A percentile compares a stretch with the other conserved stretches of the same genome.
phyloP scores from a whole-genome alignment of 805 yeast species.

The Myxozyma vanderwaltii region DNA sequence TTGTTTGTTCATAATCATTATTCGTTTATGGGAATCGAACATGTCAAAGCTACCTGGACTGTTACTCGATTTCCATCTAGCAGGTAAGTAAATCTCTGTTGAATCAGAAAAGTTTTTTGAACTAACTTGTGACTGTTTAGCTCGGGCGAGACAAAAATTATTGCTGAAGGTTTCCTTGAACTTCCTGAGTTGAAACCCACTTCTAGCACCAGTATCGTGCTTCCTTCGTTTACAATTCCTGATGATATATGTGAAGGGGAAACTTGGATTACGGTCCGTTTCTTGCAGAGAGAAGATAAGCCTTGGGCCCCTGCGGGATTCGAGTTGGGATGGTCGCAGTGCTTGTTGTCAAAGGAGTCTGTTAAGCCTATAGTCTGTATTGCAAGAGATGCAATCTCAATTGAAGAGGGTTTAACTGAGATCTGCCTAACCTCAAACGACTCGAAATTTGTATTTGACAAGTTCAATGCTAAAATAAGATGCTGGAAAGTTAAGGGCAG shows the following conservation, averaged over 20 bases:
- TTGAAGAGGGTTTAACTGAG: background rate
- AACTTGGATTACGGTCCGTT: slow-evolving; percentile 28
- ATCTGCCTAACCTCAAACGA: background rate
- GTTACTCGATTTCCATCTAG: background rate
- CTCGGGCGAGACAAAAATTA: background rate
- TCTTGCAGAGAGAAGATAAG: slow-evolving; percentile 15
- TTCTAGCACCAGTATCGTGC: background rate
- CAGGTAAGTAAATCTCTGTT: no score
- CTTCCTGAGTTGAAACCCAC: background rate
- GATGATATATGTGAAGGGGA: background rate
- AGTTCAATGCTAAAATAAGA: slow-evolving; percentile 2
- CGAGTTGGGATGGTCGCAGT: slow-evolving; percentile 40
- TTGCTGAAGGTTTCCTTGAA: background rate
- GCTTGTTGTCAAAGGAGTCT: background rate
- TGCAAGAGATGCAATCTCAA: background rate
- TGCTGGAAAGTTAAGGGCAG: slow-evolving; percentile 22
- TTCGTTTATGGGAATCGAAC: slow-evolving; percentile 36
- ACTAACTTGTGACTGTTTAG: no score
- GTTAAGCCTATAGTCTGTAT: background rate
- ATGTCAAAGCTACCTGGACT: slow-evolving; percentile 12
- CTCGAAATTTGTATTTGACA: slow-evolving; percentile 15
- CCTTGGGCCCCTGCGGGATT: slow-evolving; percentile 36
- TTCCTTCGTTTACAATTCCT: background rate
- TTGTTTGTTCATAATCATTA: slow-evolving; percentile 34
- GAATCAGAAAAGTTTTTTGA: no score